Base-by-base conservation (phyloP, 495 filamentous ascomycete species). In the Hypoxylon fuscum region DNA sequence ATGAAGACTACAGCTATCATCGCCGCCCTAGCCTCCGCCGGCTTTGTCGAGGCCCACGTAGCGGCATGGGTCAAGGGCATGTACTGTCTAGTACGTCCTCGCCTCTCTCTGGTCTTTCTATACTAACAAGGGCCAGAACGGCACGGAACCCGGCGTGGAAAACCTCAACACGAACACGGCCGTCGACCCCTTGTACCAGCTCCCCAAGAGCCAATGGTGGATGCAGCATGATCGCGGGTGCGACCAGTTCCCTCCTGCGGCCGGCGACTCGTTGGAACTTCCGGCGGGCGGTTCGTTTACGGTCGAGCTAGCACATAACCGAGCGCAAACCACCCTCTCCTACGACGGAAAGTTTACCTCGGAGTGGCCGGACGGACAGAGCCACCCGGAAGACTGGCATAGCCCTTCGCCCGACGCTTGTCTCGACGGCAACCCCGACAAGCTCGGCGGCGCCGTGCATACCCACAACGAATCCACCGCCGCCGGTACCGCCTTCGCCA, bases 241-340 rank as follows among this genome's bases (percentile, higher is more conserved):
- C 62, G 71, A 83, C 61, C 17, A 49, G 2, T 70, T 69, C 31
- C 75, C 77, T 35, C 81, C 80, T 0, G 62, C 70, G 1, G 68
- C 70, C 17, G 77, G 73, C 17, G 74, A 77, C 9, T 79, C 77
- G 22, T 72, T 86, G 25, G 72, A 72, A 11, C 69, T 86, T 12
- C 83, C 82, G 5, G 83, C 81, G n/a, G 81, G 81, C 5, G 78
- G 80, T 6, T 59, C 68, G 0, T 81, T 85, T 59, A 83, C 76
- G 1, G 76, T 83, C 23, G 81, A 86, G 67, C 68, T 84, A 8
- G 81, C 83, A 7, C 79, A 83, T 38, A 85, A 85, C 72, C 77
- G 75, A 6, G 78, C 68, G 0, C 68, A 72, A 12, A 84, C 82
- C 1, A 81, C 79, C 0, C 72, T 84, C 9, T 82, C 81, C 2